Conservation (phyloP, 2,329 filamentous ascomycete genomes). For the Xylariales sp. region DNA sequence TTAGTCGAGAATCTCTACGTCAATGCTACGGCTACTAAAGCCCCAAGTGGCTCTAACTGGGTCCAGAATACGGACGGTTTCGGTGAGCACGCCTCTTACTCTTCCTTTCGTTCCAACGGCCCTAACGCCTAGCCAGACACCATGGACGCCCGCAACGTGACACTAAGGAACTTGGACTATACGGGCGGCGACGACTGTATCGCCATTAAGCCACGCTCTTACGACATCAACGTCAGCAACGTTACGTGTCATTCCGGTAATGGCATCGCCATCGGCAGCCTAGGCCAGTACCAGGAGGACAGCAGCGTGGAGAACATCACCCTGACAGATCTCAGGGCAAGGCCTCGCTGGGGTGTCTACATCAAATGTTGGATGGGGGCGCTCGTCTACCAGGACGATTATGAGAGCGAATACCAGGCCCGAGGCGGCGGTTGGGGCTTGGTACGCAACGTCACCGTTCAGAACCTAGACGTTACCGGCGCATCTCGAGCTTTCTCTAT, state of each 20-base stretch:
- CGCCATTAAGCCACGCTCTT: constrained; percentile 67
- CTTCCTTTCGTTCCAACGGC: neutral
- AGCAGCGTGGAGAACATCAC: constrained; percentile 61
- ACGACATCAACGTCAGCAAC: constrained; percentile 61
- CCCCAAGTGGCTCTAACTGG: constrained; percentile 64
- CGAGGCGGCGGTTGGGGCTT: constrained; percentile 65
- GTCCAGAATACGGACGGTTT: constrained; percentile 69
- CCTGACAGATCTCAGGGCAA: constrained; percentile 58
- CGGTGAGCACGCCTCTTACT: constrained; percentile 33
- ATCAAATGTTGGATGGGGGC: constrained; percentile 68
- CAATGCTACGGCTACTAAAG: constrained; percentile 62
- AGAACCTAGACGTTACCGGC: constrained; percentile 62
- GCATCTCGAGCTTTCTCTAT: constrained; percentile 58
- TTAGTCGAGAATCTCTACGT: constrained; percentile 61
- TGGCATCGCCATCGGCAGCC: constrained; percentile 65
- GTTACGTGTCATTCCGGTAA: constrained; percentile 64
- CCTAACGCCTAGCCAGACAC: constrained; percentile 52
- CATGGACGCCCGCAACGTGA: constrained; percentile 64
- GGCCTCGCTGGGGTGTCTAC: constrained; percentile 63
- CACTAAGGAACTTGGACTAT: constrained; percentile 62
- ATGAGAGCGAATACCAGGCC: constrained; percentile 61
- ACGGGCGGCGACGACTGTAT: constrained; percentile 69
- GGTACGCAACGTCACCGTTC: constrained; percentile 62
- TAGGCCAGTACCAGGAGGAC: constrained; percentile 68
- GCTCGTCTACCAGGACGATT: constrained; percentile 57